phyloP scores from a whole-genome alignment of 2,329 filamentous ascomycete species.

The Penicillium sp. region DNA sequence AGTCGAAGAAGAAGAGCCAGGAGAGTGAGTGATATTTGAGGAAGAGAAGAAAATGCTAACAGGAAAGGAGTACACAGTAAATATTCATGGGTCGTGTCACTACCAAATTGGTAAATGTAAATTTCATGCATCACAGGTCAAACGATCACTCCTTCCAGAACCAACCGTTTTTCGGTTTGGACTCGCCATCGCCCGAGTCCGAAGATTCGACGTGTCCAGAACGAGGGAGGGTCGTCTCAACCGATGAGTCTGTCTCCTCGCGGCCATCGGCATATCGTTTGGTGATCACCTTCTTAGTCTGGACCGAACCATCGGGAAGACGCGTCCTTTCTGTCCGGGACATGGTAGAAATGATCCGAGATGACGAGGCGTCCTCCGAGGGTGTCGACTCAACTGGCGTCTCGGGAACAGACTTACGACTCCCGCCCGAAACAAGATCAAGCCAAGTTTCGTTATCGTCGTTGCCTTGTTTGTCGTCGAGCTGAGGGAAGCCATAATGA shows the following conservation, averaged over 20 bases:
- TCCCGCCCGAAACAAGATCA: constrained; percentile 29
- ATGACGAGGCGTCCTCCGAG: constrained; percentile 10
- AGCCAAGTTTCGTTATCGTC: constrained; percentile 31
- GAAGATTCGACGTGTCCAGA: constrained; percentile 12
- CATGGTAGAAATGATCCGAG: constrained; percentile 55
- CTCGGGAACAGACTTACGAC: constrained; percentile 27
- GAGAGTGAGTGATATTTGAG: background rate
- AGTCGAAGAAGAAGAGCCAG: background rate
- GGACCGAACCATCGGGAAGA: constrained; percentile 58
- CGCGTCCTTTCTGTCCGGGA: constrained; percentile 59
- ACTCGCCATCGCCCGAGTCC: background rate
- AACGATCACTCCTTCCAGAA: constrained; percentile 39
- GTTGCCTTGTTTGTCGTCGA: constrained; percentile 12
- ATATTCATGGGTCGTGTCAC: constrained; percentile 6
- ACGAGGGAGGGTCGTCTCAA: constrained; percentile 42
- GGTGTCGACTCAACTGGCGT: constrained; percentile 3
- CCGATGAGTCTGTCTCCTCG: constrained; percentile 60
- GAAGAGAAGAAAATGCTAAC: background rate
- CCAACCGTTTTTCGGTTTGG: constrained; percentile 33
- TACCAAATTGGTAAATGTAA: constrained; percentile 1
- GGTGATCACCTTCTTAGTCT: constrained; percentile 59
- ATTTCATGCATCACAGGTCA: background rate
- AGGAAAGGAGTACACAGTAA: background rate
- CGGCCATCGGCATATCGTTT: constrained; percentile 62
- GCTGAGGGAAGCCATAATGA: background rate